Evolutionary conservation across 108 stramenopile species (phyloP).

Genomic region (Skeletonema tropicum): DNA sequence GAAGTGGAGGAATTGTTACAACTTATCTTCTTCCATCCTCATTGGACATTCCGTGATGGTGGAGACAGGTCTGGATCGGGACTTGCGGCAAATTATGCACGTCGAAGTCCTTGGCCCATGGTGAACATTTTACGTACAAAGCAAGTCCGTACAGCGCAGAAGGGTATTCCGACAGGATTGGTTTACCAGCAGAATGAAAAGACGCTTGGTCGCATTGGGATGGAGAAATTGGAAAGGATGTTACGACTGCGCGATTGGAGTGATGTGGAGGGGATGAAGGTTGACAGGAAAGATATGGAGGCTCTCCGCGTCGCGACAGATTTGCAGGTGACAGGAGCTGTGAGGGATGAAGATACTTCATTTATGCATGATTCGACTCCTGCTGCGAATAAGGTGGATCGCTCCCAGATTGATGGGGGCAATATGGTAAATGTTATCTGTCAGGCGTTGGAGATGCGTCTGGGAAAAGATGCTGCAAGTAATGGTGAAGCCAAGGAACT

Average conservation of each 20-base stretch:
- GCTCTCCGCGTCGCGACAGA: conserved; percentile 84
- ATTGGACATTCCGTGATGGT: conserved; percentile 95
- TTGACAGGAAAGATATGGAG: conserved; percentile 85
- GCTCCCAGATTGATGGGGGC: conserved; percentile 77
- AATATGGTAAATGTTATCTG: conserved; percentile 77
- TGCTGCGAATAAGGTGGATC: conserved; percentile 77
- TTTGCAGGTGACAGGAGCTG: conserved; percentile 72
- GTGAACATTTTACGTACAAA: conserved; percentile 95
- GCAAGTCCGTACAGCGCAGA: conserved; percentile 93
- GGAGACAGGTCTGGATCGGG: conserved; percentile 76
- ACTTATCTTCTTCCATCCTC: conserved; percentile 97
- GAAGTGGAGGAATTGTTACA: conserved; percentile 85
- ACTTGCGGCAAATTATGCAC: conserved; percentile 91
- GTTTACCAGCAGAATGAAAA: conserved; percentile 98
- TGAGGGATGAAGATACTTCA: conserved; percentile 62
- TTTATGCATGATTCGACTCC: conserved; percentile 75
- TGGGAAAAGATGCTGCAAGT: conserved; percentile 54
- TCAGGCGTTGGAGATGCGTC: conserved; percentile 79
- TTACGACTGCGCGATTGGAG: conserved; percentile 89
- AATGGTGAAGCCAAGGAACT: conserved; percentile 24
- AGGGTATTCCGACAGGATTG: conserved; percentile 93
- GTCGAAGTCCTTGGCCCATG: conserved; percentile 96
- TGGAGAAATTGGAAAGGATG: conserved; percentile 84
- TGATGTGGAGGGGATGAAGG: conserved; percentile 76
- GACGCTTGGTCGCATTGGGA: conserved; percentile 78